Evolutionary conservation across 495 filamentous ascomycete species (phyloP), one percentile per base, ranked within the genome.

Genomic region (Tetracladium setigerum): DNA sequence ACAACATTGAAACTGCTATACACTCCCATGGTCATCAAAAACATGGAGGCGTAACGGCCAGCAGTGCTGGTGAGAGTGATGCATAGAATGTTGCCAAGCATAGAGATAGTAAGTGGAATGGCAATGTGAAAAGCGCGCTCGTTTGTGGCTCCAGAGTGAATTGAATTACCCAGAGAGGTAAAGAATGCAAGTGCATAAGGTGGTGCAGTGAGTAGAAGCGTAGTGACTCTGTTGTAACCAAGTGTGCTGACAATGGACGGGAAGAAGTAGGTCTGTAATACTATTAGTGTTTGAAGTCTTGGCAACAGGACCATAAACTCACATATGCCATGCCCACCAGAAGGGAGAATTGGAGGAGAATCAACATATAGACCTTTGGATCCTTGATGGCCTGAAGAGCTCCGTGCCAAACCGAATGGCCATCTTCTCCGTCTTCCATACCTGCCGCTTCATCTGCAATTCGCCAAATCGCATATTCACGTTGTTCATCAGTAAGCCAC

Each of bases 91-190:
- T 86, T 90, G 1, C 81, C 83, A 5, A 66, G 64, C 14, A 90
- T 63, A 7, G 83, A 76, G 31, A 92, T 66, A 49, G 70, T 76
- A 14, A 89, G 65, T 0, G 87, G 84, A 4, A 79, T 39, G 0
- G 70, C 74, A 51, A 91, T 74, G 62, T 89, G 86, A 64, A 77
- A 81, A 61, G 82, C 89, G 8, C 84, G 76, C 62, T 91, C 84
- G 24, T 46, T 38, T 12, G 38, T 44, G 5, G 45, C 44, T 11
- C 35, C 54, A 12, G 50, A 44, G 34, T 44, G 39, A 7, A n/a
- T n/a, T n/a, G n/a, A n/a, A n/a, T n/a, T n/a, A n/a, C 62, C 34
- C 66, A 72, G 4, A 66, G 70, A 41, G 46, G 13, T 16, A 11
- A 31, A 33, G 38, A 49, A 49, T 10, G 22, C 36, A 8, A 49